A percentile compares a stretch with the other conserved stretches of the same genome.
phyloP scores from a whole-genome alignment of 139 green algal species.

The Zygnema circumcarinatum region DNA sequence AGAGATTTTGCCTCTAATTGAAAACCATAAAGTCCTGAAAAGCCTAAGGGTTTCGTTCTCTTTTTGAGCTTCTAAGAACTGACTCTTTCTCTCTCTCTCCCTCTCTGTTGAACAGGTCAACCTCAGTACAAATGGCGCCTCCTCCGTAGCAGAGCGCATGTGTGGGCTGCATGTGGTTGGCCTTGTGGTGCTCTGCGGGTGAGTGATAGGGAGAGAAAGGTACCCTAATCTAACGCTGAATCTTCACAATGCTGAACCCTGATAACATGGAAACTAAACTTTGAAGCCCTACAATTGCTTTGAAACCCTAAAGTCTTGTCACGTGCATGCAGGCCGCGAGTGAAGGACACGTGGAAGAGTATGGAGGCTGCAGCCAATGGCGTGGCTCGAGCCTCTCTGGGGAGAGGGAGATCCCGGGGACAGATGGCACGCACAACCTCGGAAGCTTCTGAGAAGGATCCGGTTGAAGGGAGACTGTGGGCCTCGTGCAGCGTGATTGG shows the following conservation, averaged over 20 bases:
- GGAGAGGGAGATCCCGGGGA: background rate
- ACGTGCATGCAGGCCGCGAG: background rate
- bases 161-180: constrained; percentile 8
- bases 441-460: background rate
- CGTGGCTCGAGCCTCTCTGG: background rate
- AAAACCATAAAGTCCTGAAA: background rate
- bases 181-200: constrained; percentile 17
- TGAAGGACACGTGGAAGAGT: background rate
- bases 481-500: background rate
- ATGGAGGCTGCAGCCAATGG: background rate
- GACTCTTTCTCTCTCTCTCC: background rate
- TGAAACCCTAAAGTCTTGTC: background rate
- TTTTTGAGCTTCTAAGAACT: background rate
- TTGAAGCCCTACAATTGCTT: background rate
- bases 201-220: background rate
- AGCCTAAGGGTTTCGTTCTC: background rate
- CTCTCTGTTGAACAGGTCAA: too few relatives aligned
- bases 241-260: background rate
- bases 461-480: background rate
- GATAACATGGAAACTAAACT: background rate
- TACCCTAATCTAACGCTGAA: background rate
- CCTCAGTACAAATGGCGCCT: too few relatives aligned
- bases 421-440: background rate
- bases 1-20: background rate
- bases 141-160: constrained; percentile 34